Evolutionary conservation across 2,329 filamentous ascomycete species (phyloP), one percentile per base, ranked within the genome.

Genomic region (Emmonsiellopsis sp.): DNA sequence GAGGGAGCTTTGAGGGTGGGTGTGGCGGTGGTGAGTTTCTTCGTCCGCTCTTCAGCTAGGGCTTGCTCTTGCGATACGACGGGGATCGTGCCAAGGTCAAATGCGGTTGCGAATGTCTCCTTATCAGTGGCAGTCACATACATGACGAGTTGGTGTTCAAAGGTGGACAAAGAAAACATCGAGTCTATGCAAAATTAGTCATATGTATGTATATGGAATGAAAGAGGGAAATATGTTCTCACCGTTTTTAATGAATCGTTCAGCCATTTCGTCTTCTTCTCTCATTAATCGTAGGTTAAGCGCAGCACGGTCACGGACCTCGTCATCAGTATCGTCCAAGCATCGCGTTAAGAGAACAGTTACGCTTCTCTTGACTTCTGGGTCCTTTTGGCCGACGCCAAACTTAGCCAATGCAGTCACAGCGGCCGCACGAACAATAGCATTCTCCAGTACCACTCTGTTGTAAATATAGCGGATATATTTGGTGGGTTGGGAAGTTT

Each of bases 401-500:
- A 98, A 98, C 72, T 97, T 98, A 64, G 92, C 89, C 58, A 98
- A 75, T 2, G 93, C 93, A 26, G 93, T 97, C 26, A 97, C 94
- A 51, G 93, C 93, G 8, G 93, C 91, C 48, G 93, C 93, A 62
- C 93, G 83, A 16, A 98, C 91, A 58, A 96, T 90, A 41, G 93
- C 90, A 67, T 98, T 98, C 73, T 98, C 93, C 51, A 98, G 76
- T 13, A 98, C 93, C 20, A 98, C 92, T 55, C 93, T 84, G 76
- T 98, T 98, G 78, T 98, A 98, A 67, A 98, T 98, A 73, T 97
- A 98, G 54, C 93, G 88, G 63, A 98, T 95, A 70, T 96, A 98
- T 79, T 98, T 97, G 54, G 93, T 97, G 0, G 93, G 93, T 64
- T 96, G 89, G 13, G 88, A 85, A 2, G 92, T 96, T 76, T 93